These are phyloP conservation scores for Citrullus mucosospermus DNA, from an alignment of 306 rosid species.

Conservation along the genomic window DNA sequence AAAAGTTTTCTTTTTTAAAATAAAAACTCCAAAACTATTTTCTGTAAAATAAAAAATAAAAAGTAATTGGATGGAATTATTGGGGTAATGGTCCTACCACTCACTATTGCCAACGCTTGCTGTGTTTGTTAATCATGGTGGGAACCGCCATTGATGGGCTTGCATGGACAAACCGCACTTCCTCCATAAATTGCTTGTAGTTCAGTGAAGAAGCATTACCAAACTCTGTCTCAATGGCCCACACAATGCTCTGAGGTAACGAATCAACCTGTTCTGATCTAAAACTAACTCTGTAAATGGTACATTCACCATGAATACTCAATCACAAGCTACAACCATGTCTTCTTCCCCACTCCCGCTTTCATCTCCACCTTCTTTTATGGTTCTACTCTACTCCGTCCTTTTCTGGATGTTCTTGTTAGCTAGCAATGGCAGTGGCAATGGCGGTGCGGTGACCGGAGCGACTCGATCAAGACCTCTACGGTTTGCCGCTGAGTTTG, in stretches of 20 bases:
- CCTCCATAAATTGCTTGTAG: not conserved
- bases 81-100: not conserved
- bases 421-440: not conserved
- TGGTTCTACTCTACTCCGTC: not conserved
- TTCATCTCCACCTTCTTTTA: not conserved
- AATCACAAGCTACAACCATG: not conserved
- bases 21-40: too few relatives aligned
- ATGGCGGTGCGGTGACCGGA: not conserved
- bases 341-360: not conserved
- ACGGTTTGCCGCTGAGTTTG: not conserved
- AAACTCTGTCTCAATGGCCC: not conserved
- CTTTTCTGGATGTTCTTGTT: not conserved
- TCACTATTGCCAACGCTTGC: too few relatives aligned
- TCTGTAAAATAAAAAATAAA: too few relatives aligned
- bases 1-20: too few relatives aligned
- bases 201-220: not conserved
- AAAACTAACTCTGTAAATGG: not conserved
- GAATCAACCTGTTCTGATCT: not conserved
- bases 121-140: not conserved
- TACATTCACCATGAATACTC: not conserved
- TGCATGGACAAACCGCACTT: constrained; percentile 5
- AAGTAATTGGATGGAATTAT: not conserved
- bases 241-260: not conserved
- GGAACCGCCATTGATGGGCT: not conserved
- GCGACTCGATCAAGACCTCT: not conserved